Conservation (phyloP, 768 basidiomycete genomes). For the Phylloporus sp. region DNA sequence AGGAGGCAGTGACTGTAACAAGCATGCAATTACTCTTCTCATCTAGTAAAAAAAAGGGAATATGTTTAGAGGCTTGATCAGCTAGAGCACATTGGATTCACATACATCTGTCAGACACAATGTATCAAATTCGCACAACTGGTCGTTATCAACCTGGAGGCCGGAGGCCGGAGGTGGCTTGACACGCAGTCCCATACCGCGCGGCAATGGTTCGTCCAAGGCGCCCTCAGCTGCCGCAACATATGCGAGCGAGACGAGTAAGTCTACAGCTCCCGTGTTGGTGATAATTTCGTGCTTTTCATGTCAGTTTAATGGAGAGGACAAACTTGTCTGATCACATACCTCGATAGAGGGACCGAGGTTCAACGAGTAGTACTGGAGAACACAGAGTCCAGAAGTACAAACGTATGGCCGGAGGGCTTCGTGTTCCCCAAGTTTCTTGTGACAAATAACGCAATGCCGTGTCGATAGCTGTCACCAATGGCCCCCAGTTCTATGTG, state of each 20-base stretch:
- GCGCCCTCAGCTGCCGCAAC: background rate
- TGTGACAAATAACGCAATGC: background rate
- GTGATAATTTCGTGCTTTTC: background rate
- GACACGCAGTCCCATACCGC: background rate
- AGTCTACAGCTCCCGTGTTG: background rate
- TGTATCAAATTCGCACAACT: background rate
- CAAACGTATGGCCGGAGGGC: background rate
- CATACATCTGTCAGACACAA: background rate
- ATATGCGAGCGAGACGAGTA: background rate
- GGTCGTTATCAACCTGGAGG: background rate
- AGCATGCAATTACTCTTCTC: background rate
- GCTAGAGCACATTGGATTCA: background rate
- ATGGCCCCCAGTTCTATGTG: background rate
- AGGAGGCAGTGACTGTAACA: background rate
- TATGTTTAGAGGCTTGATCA: background rate
- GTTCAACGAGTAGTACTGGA: background rate
- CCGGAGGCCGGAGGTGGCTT: background rate
- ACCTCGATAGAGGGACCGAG: background rate
- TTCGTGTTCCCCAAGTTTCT: background rate
- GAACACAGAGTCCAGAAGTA: background rate
- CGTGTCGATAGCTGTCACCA: background rate
- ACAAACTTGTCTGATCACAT: background rate
- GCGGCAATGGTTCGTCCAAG: background rate
- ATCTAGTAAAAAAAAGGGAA: background rate
- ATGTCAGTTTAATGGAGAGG: background rate